A percentile compares a stretch with the other conserved stretches of the same genome.
phyloP scores from a whole-genome alignment of 768 basidiomycete genomes.

The Lactarius hatsudake region DNA sequence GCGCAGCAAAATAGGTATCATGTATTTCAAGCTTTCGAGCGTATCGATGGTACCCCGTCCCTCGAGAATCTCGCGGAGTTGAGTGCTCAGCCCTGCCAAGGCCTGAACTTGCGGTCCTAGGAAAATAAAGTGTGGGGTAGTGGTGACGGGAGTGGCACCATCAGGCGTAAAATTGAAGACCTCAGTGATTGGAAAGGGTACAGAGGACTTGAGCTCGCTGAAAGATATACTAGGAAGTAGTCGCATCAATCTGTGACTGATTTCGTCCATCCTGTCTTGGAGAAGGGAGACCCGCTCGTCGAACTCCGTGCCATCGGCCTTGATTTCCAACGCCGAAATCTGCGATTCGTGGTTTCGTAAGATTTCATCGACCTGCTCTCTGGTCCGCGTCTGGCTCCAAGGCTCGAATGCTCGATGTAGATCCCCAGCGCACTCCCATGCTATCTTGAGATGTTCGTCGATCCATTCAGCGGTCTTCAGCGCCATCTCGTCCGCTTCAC shows the following conservation, averaged over 20 bases:
- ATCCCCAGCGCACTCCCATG: background rate
- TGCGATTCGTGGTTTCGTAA: background rate
- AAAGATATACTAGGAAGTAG: conserved; percentile 4
- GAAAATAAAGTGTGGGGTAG: too few species aligned
- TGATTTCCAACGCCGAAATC: background rate
- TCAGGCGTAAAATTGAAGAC: too few species aligned
- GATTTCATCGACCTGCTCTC: background rate
- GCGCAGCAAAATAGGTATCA: background rate
- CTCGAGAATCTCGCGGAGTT: background rate
- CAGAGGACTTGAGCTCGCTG: too few species aligned
- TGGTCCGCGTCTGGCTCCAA: background rate
- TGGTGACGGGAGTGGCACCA: too few species aligned
- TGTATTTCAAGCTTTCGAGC: background rate
- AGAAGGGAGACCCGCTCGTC: conserved; percentile 1
- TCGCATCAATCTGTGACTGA: conserved; percentile 2
- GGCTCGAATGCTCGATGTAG: conserved; percentile 8
- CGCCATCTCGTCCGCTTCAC: background rate
- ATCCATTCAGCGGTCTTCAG: background rate
- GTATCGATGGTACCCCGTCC: background rate
- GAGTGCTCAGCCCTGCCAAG: background rate
- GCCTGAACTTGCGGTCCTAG: background rate
- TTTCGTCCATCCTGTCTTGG: conserved; percentile 1
- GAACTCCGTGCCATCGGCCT: background rate
- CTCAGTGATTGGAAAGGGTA: too few species aligned
- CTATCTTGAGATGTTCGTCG: background rate